Conservation (phyloP, 257 asterid species). For the Solanum gracilifrons region DNA sequence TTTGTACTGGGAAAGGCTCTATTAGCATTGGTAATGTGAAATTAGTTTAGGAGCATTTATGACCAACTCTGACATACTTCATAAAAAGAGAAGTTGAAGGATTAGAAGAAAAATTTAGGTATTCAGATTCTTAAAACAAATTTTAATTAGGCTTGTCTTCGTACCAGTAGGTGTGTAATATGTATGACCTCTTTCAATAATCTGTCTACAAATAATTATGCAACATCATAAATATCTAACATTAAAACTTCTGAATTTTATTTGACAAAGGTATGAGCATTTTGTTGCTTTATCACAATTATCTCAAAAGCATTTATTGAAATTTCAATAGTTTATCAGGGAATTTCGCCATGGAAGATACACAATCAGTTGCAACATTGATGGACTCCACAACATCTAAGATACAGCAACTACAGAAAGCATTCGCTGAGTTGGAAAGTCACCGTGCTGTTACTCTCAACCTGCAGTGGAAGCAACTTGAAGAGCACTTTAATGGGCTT, state of each 20-base stretch:
- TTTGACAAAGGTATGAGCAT: background rate
- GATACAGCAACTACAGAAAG: slow-evolving; percentile 85
- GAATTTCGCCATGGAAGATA: slow-evolving; percentile 51
- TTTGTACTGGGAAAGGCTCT: background rate
- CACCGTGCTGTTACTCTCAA: slow-evolving; percentile 83
- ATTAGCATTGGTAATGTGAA: background rate
- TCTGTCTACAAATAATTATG: background rate
- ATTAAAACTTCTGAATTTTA: background rate
- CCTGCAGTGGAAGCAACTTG: slow-evolving; percentile 93
- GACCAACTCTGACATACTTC: background rate
- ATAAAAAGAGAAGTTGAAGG: background rate
- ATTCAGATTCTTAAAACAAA: background rate
- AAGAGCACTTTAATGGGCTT: slow-evolving; percentile 90
- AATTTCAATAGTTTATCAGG: background rate
- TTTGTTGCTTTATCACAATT: background rate
- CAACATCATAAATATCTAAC: background rate
- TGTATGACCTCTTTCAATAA: background rate
- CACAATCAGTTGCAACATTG: slow-evolving; percentile 40
- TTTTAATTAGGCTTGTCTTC: background rate
- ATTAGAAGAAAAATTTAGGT: background rate
- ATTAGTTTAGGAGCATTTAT: background rate
- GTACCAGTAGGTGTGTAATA: background rate
- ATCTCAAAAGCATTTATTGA: background rate
- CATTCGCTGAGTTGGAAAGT: slow-evolving; percentile 93
- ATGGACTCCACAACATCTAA: slow-evolving; percentile 78